Conservation (phyloP, 768 basidiomycete genomes). For the Grammothele lineata region DNA sequence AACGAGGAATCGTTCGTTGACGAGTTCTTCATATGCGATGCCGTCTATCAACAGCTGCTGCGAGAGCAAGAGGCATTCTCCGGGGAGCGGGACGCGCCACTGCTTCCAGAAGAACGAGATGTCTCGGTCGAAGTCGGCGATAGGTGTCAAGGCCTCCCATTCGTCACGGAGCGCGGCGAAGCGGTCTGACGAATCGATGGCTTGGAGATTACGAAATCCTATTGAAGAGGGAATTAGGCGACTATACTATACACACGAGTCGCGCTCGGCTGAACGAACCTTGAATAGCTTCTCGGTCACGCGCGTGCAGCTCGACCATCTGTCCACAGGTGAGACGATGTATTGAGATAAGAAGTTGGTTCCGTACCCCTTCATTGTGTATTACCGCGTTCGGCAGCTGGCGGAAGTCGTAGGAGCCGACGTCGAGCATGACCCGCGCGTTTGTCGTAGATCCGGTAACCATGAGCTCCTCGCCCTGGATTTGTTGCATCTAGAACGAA, state of each 20-base stretch:
- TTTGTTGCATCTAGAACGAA: too few species aligned
- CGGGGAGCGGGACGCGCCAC: neutral
- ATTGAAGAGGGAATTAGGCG: neutral
- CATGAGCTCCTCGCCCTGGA: too few species aligned
- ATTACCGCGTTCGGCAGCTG: neutral
- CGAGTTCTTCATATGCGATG: neutral
- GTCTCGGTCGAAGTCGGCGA: neutral
- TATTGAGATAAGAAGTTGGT: too few species aligned
- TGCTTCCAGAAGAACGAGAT: neutral
- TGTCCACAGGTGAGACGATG: neutral
- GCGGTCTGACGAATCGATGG: neutral
- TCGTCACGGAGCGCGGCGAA: neutral
- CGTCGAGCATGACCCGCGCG: neutral
- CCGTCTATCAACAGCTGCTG: neutral
- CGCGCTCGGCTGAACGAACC: neutral
- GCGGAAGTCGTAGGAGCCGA: neutral
- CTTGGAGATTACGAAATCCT: neutral
- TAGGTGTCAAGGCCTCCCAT: neutral
- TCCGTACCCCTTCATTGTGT: neutral
- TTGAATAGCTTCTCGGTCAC: neutral
- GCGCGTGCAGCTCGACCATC: neutral
- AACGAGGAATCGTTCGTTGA: too few species aligned
- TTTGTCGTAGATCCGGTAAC: neutral
- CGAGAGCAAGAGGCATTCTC: neutral
- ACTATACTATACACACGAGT: neutral